Base-by-base conservation (phyloP, 306 rosid species). In the Rosa multiflora region DNA sequence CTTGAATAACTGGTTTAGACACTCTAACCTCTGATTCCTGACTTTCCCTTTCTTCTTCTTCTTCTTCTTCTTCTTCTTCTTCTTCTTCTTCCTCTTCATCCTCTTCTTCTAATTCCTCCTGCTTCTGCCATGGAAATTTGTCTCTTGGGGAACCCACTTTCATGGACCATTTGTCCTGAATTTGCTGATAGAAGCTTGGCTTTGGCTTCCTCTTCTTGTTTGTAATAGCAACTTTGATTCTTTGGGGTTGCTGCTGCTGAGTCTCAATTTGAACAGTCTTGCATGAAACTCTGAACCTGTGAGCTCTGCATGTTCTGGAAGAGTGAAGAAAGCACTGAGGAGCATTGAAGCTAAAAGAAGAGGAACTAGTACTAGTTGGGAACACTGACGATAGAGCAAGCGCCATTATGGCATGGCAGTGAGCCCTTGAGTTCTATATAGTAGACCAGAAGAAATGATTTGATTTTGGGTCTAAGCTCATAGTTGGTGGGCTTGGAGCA, bases 171-270 rank as follows among this genome's bases (percentile, higher is more conserved):
- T 94, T 94, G 37, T 83, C 79, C 35, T 75, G 89, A 80, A 94
- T 89, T 88, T 94, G 88, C 62, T 91, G 86, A 7, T 82, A 81
- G 89, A 94, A 94, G 85, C 98, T 92, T n/a, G 97, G 97, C 85
- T 82, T 88, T 26, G 82, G 85, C 76, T 72, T 88, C 75, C 83
- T 87, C 68, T 87, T 92, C 86, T 79, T 94, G 83, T 68, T 85
- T 3, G 78, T 18, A 18, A 82, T 51, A 59, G 84, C 80, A 15
- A 88, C 79, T 82, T 85, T 85, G 76, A 83, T 80, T 81, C 85
- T 82, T 48, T 55, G 85, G 6, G 88, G 87, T 32, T 32, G 35
- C 3, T 32, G 87, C 14, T 46, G 63, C 51, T 76, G 85, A 47
- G 86, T 75, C 29, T 86, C 89, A 51, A 67, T 69, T 67, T 85